Percentiles rank a stretch among this genome's conserved stretches.
phyloP scores from a whole-genome alignment of 108 stramenopile genomes.

The Nitzschia sp. region DNA sequence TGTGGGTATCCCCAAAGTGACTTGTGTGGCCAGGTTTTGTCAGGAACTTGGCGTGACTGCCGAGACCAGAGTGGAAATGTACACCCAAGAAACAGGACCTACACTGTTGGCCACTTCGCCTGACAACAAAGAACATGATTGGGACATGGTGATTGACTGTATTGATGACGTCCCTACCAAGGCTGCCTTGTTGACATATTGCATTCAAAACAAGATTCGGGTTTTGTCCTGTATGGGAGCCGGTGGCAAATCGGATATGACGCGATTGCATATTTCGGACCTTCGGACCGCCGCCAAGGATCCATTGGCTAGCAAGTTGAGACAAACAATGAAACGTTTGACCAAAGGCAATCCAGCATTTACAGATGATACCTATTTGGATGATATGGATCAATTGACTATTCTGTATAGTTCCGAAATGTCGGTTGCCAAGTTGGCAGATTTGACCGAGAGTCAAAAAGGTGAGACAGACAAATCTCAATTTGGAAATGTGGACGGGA shows the following conservation, averaged over 20 bases:
- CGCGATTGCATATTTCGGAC: conserved; percentile 88
- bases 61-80: conserved; percentile 72
- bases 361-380: conserved; percentile 39
- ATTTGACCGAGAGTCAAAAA: conserved; percentile 89
- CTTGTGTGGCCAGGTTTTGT: conserved; percentile 66
- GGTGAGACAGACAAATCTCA: conserved; percentile 59
- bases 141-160: conserved; percentile 94
- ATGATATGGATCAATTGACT: conserved; percentile 65
- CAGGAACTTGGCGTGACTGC: conserved; percentile 40
- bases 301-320: conserved; percentile 86
- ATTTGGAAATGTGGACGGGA: conserved; percentile 93
- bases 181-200: conserved; percentile 82
- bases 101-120: conserved; percentile 45
- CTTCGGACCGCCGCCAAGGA: conserved; percentile 82
- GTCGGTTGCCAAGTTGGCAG: conserved; percentile 82
- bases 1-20: conserved; percentile 91
- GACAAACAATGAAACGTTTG: conserved; percentile 70
- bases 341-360: conserved; percentile 38
- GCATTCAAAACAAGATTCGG: conserved; percentile 63
- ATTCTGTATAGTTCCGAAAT: conserved; percentile 92
- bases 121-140: conserved; percentile 28
- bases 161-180: conserved; percentile 99
- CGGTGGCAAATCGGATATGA: conserved; percentile 94
- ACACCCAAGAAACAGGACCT: conserved; percentile 64
- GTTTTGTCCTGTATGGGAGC: conserved; percentile 96